Base-by-base conservation (phyloP, 2,329 filamentous ascomycete species). In the Periconia macrospinosa region DNA sequence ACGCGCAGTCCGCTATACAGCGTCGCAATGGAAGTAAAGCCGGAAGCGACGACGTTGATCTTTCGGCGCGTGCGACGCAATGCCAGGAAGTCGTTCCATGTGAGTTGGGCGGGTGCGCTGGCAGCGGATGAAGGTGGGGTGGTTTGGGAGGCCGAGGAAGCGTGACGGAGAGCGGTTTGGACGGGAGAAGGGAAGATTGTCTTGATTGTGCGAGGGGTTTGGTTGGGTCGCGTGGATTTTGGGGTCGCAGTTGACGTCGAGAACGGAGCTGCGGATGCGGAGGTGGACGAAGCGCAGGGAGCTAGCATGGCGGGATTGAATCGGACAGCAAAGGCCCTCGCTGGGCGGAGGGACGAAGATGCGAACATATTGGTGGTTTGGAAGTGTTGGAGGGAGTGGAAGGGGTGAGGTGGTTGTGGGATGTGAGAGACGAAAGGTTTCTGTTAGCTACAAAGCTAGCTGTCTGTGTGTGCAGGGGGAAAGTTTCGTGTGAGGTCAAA, bases 51-150 rank as follows among this genome's bases (percentile, higher is more conserved):
- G 37, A 96, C 83, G 71, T 93, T 91, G 79, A 92, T 89, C 66
- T 90, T 86, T 56, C 93, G 88, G 52, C 93, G 90, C 55, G 87
- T 89, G 66, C 91, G 89, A 68, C 93, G 91, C 55, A 97, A 87
- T 71, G 86, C 85, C 81, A 97, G 96, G 81, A 96, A 97, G 49
- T 86, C 86, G 78, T 97, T 88, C 93, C 93, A 97, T 76, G 79
- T 79, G 37, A 81, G 73, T 52, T 73, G 63, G 11, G 61, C 58
- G 42, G 15, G 53, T 41, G 58, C 47, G 46, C 47, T 50, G 33
- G 33, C 11, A 13, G 33, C 11, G 14, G 60, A 47, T 30, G 58
- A 27, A 7, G 67, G 18, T 11, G 59, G 27, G 48, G 47, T 57
- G 19, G 33, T 42, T 40, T 11, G 47, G 7, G 63, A 52, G 14